These are phyloP conservation scores for Primulina eburnea DNA, from an alignment of 257 asterid genomes.

Conservation along the genomic window DNA sequence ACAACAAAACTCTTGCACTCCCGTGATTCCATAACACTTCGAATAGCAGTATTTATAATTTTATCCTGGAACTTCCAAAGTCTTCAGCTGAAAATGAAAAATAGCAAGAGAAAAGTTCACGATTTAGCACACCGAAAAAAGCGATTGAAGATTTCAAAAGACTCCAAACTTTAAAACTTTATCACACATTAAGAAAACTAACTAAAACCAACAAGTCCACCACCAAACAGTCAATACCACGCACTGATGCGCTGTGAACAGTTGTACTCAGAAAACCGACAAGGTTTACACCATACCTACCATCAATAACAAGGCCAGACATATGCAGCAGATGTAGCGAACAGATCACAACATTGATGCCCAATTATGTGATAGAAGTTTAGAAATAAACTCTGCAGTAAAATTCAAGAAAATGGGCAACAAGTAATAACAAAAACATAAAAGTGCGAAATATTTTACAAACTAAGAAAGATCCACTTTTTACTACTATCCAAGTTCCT, in stretches of 20 bases:
- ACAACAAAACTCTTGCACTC: constrained; percentile 4
- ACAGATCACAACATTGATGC: background rate
- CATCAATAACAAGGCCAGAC: constrained; percentile 22
- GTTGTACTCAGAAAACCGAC: constrained; percentile 29
- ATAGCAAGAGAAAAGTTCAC: constrained; percentile 24
- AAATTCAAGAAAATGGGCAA: constrained; percentile 7
- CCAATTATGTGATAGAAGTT: background rate
- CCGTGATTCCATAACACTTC: constrained; percentile 21
- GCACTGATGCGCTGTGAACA: constrained; percentile 34
- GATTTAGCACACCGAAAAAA: constrained; percentile 16
- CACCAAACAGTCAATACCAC: constrained; percentile 41
- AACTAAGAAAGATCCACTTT: constrained; percentile 3
- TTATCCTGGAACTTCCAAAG: constrained; percentile 18
- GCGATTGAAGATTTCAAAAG: constrained; percentile 25
- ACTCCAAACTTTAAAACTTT: constrained; percentile 21
- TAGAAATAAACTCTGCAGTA: constrained; percentile 1
- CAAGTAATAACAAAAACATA: constrained; percentile 1
- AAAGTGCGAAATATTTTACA: constrained; percentile 4
- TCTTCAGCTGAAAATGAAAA: constrained; percentile 29
- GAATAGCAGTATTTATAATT: constrained; percentile 22
- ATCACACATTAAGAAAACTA: constrained; percentile 18
- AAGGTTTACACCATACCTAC: constrained; percentile 22
- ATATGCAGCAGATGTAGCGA: constrained; percentile 5
- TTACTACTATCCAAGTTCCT: constrained; percentile 11
- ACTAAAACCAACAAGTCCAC: constrained; percentile 10